Evolutionary conservation across 352 stramenopile genomes (phyloP), one percentile per base, ranked within the genome.

Genomic region (Phytopythium montanum): DNA sequence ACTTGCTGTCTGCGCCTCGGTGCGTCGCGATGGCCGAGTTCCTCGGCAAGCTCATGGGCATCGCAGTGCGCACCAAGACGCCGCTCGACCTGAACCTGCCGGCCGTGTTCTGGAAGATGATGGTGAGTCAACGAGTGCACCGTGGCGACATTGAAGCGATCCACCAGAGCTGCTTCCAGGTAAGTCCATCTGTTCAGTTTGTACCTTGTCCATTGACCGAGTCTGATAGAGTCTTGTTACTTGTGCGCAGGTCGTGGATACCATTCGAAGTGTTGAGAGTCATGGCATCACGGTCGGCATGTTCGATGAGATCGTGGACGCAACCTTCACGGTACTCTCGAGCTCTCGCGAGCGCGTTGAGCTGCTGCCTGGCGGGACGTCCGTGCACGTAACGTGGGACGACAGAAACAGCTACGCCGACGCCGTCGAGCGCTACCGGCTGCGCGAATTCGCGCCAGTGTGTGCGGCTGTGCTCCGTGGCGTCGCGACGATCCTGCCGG

Each of bases 31-130:
- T 98, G 92, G 92, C 94, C 39, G 85, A 96, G 59, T 98, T 98
- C 62, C 75, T 98, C 16, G 95, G 95, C 18, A 97, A 98, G 61
- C 75, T 98, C 19, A 96, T 97, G 59, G 95, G 94, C 23, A 91
- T 98, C 48, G 91, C 92, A 23, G 87, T 98, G 34, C 90, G 95
- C 41, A 96, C 89, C 21, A 97, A 97, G 75, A 96, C 94, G 29
- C 94, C 90, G 51, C 73, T 98, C 16, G 91, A 96, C 41, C 62
- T 98, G 44, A 97, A 97, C 56, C 68, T 98, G 26, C 87, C 94
- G 26, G 72, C 87, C 0, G 75, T 97, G 19, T 85, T 98, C 23
- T 98, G 95, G 94, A 98, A 98, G 60, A 59, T 90, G n/a, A 56
- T 98, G 8, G 90, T 97, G 18, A 73, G 78, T 12, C 76, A 98